phyloP scores from a whole-genome alignment of 768 basidiomycete species.

The Phlebiopsis flavidoalba region DNA sequence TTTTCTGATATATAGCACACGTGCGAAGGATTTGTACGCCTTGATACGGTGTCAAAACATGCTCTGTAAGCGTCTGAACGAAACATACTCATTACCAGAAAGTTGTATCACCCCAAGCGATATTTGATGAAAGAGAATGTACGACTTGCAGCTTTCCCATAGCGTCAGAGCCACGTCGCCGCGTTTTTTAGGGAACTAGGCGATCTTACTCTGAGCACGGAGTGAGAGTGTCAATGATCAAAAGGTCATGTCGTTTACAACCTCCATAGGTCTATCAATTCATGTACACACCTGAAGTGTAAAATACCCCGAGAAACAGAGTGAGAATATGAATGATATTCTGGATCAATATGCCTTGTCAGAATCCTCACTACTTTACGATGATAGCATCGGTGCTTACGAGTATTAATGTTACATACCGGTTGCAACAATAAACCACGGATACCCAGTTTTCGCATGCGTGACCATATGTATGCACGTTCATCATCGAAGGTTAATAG shows the following conservation, averaged over 20 bases:
- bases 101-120: background rate
- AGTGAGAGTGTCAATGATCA: too few species aligned
- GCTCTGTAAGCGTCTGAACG: background rate
- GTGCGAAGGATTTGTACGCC: background rate
- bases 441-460: background rate
- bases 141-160: background rate
- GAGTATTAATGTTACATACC: background rate
- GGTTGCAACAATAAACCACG: background rate
- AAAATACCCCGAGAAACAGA: too few species aligned
- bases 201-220: too few species aligned
- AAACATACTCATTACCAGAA: background rate
- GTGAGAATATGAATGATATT: too few species aligned
- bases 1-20: background rate
- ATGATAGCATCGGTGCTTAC: background rate
- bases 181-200: too few species aligned
- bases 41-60: background rate
- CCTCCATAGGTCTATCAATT: too few species aligned
- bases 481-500: slow-evolving; percentile 7
- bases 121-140: background rate
- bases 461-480: slow-evolving; percentile 13
- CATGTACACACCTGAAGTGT: too few species aligned
- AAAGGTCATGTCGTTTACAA: too few species aligned
- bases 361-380: too few species aligned
- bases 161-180: too few species aligned
- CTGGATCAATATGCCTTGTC: too few species aligned